Percentiles rank a stretch among this genome's conserved stretches.
Conservation (phyloP, 495 filamentous ascomycete genomes). For the Neurospora hispaniola region DNA sequence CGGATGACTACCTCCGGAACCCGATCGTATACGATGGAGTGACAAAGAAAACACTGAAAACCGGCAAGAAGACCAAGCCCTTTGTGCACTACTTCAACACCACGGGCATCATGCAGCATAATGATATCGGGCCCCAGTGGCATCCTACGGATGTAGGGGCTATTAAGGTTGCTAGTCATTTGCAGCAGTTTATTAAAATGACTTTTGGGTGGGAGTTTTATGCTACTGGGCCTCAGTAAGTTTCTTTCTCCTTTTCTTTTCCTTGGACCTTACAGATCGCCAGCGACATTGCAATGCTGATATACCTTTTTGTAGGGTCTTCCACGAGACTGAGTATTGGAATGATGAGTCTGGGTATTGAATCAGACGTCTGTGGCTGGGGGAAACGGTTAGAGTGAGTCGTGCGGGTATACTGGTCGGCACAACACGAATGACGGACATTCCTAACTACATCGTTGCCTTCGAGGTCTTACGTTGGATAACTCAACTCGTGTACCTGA, state of each 20-base stretch:
- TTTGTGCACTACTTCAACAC: conserved; percentile 64
- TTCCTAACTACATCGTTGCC: not conserved
- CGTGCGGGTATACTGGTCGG: not conserved
- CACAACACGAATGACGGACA: not conserved
- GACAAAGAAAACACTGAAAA: conserved; percentile 28
- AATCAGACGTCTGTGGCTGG: not conserved
- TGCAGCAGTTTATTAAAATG: conserved; percentile 44
- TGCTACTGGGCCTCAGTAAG: conserved; percentile 48
- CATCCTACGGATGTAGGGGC: conserved; percentile 60
- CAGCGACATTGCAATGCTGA: not conserved
- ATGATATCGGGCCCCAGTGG: conserved; percentile 52
- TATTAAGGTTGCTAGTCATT: conserved; percentile 55
- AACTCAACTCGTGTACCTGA: not conserved
- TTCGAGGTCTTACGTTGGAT: not conserved
- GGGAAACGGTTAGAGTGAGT: not conserved
- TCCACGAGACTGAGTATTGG: conserved; percentile 52
- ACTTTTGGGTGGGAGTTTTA: conserved; percentile 51
- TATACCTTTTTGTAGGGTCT: conserved; percentile 28
- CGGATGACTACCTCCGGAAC: conserved; percentile 31
- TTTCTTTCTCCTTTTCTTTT: not conserved
- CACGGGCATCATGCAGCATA: conserved; percentile 56
- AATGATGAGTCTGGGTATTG: conserved; percentile 45
- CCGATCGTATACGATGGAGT: conserved; percentile 33
- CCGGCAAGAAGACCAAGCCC: conserved; percentile 25
- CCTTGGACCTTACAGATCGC: not conserved